A percentile compares a stretch with the other conserved stretches of the same genome.
Evolutionary conservation across 2,329 filamentous ascomycete genomes (phyloP).

Genomic region (Trichoderma brevicompactum): DNA sequence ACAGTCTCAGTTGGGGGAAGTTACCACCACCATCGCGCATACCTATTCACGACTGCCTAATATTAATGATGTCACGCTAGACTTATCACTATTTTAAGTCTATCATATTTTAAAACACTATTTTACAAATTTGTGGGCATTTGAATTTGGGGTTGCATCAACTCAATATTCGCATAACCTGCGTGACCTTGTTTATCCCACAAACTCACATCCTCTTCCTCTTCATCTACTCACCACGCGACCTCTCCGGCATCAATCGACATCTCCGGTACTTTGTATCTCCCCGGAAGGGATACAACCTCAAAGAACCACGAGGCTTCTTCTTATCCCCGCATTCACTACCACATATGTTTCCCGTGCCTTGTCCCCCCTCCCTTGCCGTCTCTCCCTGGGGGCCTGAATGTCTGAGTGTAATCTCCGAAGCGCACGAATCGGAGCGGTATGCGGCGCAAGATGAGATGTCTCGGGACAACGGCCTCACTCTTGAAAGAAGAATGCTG

Average conservation of each 20-base stretch:
- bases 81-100: neutral
- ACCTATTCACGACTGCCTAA: neutral
- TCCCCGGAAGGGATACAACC: slow-evolving; percentile 8
- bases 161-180: neutral
- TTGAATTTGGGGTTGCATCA: neutral
- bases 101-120: too few relatives aligned
- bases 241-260: slow-evolving; percentile 6
- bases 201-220: neutral
- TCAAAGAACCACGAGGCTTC: slow-evolving; percentile 17
- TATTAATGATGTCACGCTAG: neutral
- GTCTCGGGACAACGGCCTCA: neutral
- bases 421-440: neutral
- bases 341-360: neutral
- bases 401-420: neutral
- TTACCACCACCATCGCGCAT: neutral
- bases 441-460: neutral
- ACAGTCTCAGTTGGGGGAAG: slow-evolving; percentile 1
- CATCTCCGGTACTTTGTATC: neutral
- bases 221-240: neutral
- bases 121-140: too few relatives aligned
- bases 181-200: slow-evolving; percentile 5
- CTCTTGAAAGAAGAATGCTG: neutral
- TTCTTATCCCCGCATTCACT: slow-evolving; percentile 9
- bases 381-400: neutral
- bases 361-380: neutral